These are phyloP conservation scores for Exophiala spinifera DNA, from an alignment of 2,329 filamentous ascomycete species.

Conservation along the genomic window DNA sequence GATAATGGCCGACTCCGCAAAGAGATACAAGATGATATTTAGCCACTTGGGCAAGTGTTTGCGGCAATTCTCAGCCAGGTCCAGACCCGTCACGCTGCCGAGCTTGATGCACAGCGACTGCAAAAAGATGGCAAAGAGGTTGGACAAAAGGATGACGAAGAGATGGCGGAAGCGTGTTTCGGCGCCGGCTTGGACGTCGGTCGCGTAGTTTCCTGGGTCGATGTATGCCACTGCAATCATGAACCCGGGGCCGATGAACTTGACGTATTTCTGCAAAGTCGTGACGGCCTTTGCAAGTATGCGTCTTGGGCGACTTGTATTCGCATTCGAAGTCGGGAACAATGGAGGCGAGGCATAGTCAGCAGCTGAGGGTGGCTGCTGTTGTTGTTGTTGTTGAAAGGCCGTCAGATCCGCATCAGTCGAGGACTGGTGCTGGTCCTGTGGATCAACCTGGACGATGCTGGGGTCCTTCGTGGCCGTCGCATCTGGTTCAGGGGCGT, in stretches of 20 bases:
- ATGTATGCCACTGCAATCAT: constrained; percentile 50
- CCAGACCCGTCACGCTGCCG: constrained; percentile 65
- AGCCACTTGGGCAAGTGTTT: constrained; percentile 65
- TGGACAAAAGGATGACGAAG: constrained; percentile 48
- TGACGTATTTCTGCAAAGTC: constrained; percentile 37
- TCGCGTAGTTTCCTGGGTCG: constrained; percentile 51
- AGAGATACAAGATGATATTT: constrained; percentile 58
- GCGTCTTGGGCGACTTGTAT: not conserved
- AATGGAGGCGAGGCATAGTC: no score
- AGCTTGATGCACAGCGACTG: constrained; percentile 57
- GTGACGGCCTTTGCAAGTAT: constrained; percentile 27
- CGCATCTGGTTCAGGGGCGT: constrained; percentile 5
- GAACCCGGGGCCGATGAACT: constrained; percentile 49
- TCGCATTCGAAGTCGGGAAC: no score
- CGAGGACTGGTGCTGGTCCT: constrained; percentile 1
- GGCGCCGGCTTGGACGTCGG: constrained; percentile 49
- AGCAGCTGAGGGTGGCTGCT: no score
- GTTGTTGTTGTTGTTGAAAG: constrained; percentile 14
- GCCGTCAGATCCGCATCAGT: constrained; percentile 2
- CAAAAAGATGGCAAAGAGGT: constrained; percentile 48
- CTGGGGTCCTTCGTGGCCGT: not conserved
- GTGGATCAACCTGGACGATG: constrained; percentile 17
- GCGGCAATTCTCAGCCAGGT: constrained; percentile 64
- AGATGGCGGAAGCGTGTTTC: constrained; percentile 44
- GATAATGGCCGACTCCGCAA: constrained; percentile 66